Base-by-base conservation (phyloP, 164 flowering plant species). In the Macadamia tetraphylla region DNA sequence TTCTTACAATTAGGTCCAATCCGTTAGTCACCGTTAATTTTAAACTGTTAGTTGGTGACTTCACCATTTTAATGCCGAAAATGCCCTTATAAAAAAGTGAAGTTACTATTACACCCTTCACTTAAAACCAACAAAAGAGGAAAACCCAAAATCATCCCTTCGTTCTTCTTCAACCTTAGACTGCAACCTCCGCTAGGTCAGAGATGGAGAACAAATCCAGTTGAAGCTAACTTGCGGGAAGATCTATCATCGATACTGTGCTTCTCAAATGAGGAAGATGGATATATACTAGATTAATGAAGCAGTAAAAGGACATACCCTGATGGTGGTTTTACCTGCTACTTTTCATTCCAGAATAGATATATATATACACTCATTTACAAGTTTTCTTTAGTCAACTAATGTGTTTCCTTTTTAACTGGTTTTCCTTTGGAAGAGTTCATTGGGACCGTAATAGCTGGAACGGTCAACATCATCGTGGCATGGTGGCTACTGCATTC, bases 241-340 rank as follows among this genome's bases (percentile, higher is more conserved):
- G 67, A 83, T 85, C 29, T 79, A 70, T 51, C 29, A 72, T 0
- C 71, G 68, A 51, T 84, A 60, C 56, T 70, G 75, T 15, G 71
- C 73, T 32, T 80, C 89, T 31, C 29, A 71, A 4, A 61, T 67
- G 4, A 75, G 79, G 6, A 86, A 86, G 71, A 71, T 56, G 17
- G 97, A 89, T 63, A 83, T 92, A 89, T 76, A 83, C 97, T 0
- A 92, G 66, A 70, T 67, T 92, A 51, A 92, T 92, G 97, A 86
- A 53, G 78, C 85, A 78, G 29, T 88, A 87, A 72, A 70, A 73
- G 70, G 84, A 84, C 74, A 85, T 88, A 43, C 96, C 98, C 0
- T 29, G 35, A 29, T 85, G 89, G 96, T 88, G 96, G 96, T 90
- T 90, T 55, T 60, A 83, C 66, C 6, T 69, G 7, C 18, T 85